Evolutionary conservation across 495 filamentous ascomycete genomes (phyloP).

Genomic region (Bathelium albidoporum): DNA sequence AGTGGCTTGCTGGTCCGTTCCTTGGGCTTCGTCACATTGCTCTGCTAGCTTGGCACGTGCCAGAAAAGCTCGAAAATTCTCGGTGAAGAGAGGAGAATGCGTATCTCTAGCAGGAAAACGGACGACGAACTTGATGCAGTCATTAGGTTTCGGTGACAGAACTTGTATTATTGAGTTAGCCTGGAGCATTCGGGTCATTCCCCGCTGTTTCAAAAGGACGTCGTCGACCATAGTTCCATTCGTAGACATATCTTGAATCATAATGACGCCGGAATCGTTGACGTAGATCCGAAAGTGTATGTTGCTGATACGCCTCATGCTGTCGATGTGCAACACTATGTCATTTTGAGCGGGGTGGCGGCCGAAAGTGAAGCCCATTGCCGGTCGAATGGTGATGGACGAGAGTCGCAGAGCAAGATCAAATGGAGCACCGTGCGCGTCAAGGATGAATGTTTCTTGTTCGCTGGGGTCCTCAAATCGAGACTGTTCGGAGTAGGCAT

Average conservation of each 20-base stretch:
- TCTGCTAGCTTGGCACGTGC: slow-evolving; percentile 16
- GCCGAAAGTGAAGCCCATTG: slow-evolving; percentile 73
- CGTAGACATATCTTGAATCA: slow-evolving; percentile 85
- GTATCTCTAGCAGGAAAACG: slow-evolving; percentile 67
- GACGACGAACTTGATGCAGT: slow-evolving; percentile 63
- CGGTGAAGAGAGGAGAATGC: slow-evolving; percentile 45
- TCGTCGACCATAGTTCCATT: slow-evolving; percentile 85
- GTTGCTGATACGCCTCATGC: slow-evolving; percentile 64
- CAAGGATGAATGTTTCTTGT: slow-evolving; percentile 41
- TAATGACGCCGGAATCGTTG: slow-evolving; percentile 65
- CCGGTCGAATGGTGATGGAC: slow-evolving; percentile 51
- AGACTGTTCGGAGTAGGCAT: slow-evolving; percentile 29
- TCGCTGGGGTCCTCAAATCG: slow-evolving; percentile 31
- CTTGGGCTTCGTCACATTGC: background rate
- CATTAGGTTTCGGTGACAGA: slow-evolving; percentile 36
- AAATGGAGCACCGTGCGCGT: slow-evolving; percentile 13
- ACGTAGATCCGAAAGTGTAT: slow-evolving; percentile 85
- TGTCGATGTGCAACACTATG: slow-evolving; percentile 47
- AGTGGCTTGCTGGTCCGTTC: background rate
- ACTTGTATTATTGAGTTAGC: slow-evolving; percentile 66
- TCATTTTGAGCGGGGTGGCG: slow-evolving; percentile 64
- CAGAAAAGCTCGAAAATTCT: slow-evolving; percentile 48
- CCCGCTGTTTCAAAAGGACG: slow-evolving; percentile 35
- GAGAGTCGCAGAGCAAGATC: slow-evolving; percentile 78
- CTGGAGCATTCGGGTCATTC: slow-evolving; percentile 50